These are phyloP conservation scores for Pyrenochaeta sp. DNA, from an alignment of 2,329 filamentous ascomycete genomes.

Conservation along the genomic window DNA sequence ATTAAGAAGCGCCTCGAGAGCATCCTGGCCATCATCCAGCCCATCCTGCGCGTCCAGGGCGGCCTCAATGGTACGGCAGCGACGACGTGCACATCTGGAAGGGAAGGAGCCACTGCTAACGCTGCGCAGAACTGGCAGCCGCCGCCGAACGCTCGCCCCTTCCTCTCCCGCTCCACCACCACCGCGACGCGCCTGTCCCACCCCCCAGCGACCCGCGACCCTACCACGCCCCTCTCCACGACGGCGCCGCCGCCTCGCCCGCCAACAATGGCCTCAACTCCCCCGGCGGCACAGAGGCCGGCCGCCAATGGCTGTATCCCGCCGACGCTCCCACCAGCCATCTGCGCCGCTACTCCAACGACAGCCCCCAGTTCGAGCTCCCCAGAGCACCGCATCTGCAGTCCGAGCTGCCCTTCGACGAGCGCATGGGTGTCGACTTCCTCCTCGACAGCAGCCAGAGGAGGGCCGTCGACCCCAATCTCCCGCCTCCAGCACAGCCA, in stretches of 20 bases:
- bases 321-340: slow-evolving; percentile 43
- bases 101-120: slow-evolving; percentile 12
- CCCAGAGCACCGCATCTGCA: slow-evolving; percentile 40
- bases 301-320: slow-evolving; percentile 41
- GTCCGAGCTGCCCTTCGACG: slow-evolving; percentile 51
- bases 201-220: slow-evolving; percentile 27
- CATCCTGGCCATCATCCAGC: slow-evolving; percentile 70
- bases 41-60: slow-evolving; percentile 57
- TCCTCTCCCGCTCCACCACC: slow-evolving; percentile 32
- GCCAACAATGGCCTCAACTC: slow-evolving; percentile 37
- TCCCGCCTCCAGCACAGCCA: slow-evolving; percentile 56
- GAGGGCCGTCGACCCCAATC: slow-evolving; percentile 35
- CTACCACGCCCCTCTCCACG: slow-evolving; percentile 30
- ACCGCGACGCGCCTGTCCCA: slow-evolving; percentile 20
- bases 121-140: slow-evolving; percentile 54
- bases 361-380: slow-evolving; percentile 52
- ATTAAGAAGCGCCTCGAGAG: slow-evolving; percentile 73
- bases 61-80: slow-evolving; percentile 54
- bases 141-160: slow-evolving; percentile 57
- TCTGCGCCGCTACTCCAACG: slow-evolving; percentile 43
- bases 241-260: slow-evolving; percentile 26
- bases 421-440: slow-evolving; percentile 76
- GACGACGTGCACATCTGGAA: no score
- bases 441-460: slow-evolving; percentile 66
- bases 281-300: slow-evolving; percentile 29